Conservation (phyloP, 345 rosid genomes). For the Brassica juncea region DNA sequence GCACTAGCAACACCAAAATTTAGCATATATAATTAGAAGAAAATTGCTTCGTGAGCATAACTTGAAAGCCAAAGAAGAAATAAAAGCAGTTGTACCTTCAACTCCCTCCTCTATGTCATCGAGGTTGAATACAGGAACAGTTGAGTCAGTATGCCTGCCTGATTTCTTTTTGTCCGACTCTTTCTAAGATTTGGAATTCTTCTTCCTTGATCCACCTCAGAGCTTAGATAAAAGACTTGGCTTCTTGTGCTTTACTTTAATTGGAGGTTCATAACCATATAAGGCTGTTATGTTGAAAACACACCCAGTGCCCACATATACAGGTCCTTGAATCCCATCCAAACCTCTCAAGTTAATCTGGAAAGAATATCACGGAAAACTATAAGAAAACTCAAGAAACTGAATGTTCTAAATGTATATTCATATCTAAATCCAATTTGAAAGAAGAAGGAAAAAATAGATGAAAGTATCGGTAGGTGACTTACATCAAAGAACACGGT, state of each 20-base stretch:
- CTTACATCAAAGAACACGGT: slow-evolving; percentile 97
- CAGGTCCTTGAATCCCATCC: slow-evolving; percentile 99
- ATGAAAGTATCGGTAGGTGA: slow-evolving; percentile 11
- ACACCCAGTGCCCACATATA: slow-evolving; percentile 98
- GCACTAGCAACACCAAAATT: neutral
- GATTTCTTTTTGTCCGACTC: slow-evolving; percentile 86
- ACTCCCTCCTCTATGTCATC: slow-evolving; percentile 99
- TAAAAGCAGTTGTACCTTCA: slow-evolving; percentile 60
- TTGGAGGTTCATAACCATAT: slow-evolving; percentile 95
- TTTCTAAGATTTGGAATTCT: slow-evolving; percentile 69
- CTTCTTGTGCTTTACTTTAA: slow-evolving; percentile 82
- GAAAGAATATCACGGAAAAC: slow-evolving; percentile 21
- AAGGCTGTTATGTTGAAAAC: slow-evolving; percentile 96
- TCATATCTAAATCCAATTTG: neutral
- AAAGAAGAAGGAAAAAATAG: neutral
- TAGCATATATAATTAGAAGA: neutral
- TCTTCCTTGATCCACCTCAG: slow-evolving; percentile 87
- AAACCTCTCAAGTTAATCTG: slow-evolving; percentile 97
- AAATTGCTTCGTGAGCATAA: neutral
- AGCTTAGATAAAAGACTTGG: slow-evolving; percentile 74
- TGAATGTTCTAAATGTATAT: neutral
- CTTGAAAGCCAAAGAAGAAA: neutral
- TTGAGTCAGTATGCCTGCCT: slow-evolving; percentile 80
- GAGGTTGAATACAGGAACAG: slow-evolving; percentile 85
- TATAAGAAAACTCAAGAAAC: slow-evolving; percentile 26